Evolutionary conservation across 148 eudicot genomes (phyloP).

Genomic region (Suaeda aralocaspica): DNA sequence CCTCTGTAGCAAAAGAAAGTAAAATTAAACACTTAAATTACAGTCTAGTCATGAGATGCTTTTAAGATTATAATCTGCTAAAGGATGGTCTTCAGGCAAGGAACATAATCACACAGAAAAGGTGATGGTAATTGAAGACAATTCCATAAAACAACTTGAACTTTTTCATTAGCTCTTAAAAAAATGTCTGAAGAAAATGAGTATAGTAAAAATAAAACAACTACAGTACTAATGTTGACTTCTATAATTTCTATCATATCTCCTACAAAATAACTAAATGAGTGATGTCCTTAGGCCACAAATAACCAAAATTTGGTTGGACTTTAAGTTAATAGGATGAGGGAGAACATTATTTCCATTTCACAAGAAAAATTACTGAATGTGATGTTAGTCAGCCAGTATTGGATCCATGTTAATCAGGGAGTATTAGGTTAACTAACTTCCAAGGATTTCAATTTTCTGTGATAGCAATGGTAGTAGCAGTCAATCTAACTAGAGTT

Average conservation of each 20-base stretch:
- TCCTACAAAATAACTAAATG: neutral
- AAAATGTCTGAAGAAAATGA: neutral
- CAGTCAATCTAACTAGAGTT: no score
- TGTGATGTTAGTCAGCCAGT: neutral
- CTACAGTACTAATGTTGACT: neutral
- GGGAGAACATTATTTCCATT: neutral
- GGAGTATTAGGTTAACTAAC: neutral
- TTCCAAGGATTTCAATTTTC: neutral
- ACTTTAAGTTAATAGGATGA: neutral
- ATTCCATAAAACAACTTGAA: neutral
- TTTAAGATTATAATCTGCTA: neutral
- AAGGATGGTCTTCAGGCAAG: neutral
- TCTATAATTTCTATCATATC: neutral
- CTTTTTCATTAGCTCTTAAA: neutral
- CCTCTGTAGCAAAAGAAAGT: constrained; percentile 44
- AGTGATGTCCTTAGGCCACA: no score
- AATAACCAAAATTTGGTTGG: neutral
- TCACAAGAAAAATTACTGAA: neutral
- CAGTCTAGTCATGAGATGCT: neutral
- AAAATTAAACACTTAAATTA: constrained; percentile 1
- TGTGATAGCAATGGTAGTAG: neutral
- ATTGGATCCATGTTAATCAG: neutral
- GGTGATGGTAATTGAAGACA: neutral
- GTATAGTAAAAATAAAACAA: no score
- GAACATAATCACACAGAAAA: neutral